Conservation (phyloP, 2,329 filamentous ascomycete species). For the Cephalotrichum gorgonifer region DNA sequence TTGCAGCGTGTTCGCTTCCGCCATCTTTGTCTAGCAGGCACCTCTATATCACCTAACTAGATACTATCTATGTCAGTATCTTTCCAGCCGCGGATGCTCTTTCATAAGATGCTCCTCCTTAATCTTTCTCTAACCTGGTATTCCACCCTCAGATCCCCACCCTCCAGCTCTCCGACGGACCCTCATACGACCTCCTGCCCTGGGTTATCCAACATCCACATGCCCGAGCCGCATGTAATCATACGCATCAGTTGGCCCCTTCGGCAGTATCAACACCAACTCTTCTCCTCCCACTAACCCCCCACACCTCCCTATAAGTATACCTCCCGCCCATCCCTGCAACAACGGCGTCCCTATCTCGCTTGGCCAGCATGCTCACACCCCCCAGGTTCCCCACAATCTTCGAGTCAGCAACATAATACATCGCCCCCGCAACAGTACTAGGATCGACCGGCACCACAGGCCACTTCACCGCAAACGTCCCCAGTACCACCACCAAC, state of each 20-base stretch:
- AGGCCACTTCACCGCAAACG: conserved; percentile 31
- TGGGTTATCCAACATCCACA: conserved; percentile 27
- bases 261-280: background rate
- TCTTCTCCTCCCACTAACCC: background rate
- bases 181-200: too few relatives aligned
- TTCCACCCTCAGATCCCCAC: too few relatives aligned
- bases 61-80: too few relatives aligned
- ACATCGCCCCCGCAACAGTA: conserved; percentile 33
- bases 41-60: too few relatives aligned
- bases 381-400: background rate
- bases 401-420: conserved; percentile 20
- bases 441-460: conserved; percentile 35
- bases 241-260: conserved; percentile 15
- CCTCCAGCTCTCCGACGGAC: too few relatives aligned
- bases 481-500: conserved; percentile 25
- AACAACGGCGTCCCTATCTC: background rate
- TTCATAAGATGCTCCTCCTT: too few relatives aligned
- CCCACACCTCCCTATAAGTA: background rate
- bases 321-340: background rate
- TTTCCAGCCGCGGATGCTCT: too few relatives aligned
- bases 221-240: conserved; percentile 33
- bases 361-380: background rate
- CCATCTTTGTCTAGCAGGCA: too few relatives aligned
- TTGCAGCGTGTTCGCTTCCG: too few relatives aligned
- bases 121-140: too few relatives aligned